Conservation (phyloP, 495 filamentous ascomycete species). For the Chaetomium fimeti region DNA sequence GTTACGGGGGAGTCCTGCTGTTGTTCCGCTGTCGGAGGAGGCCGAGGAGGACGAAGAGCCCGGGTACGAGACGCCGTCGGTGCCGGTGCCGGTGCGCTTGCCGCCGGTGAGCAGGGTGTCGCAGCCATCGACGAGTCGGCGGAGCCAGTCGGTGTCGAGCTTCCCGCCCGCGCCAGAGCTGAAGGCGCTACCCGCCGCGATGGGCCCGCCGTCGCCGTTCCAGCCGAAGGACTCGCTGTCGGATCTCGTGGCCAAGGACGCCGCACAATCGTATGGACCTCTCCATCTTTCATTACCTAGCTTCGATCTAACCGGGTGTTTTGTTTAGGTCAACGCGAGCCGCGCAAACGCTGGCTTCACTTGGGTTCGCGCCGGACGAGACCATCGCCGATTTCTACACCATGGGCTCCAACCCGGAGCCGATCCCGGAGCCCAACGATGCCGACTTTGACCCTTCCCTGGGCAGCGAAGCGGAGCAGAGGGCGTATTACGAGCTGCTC, state of each 20-base stretch:
- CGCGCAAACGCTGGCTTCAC: slow-evolving; percentile 37
- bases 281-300: neutral
- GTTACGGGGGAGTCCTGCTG: neutral
- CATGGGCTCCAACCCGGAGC: slow-evolving; percentile 41
- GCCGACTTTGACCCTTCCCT: slow-evolving; percentile 34
- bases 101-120: slow-evolving; percentile 23
- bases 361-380: slow-evolving; percentile 41
- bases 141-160: slow-evolving; percentile 21
- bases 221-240: slow-evolving; percentile 30
- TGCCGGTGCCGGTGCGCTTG: slow-evolving; percentile 8
- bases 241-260: slow-evolving; percentile 41
- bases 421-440: slow-evolving; percentile 25
- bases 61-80: slow-evolving; percentile 14
- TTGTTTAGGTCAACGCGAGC: slow-evolving; percentile 30
- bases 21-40: slow-evolving; percentile 13
- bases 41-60: slow-evolving; percentile 21
- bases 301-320: neutral
- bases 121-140: slow-evolving; percentile 12
- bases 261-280: slow-evolving; percentile 32
- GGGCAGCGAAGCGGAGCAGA: slow-evolving; percentile 37
- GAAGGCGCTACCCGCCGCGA: neutral
- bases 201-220: slow-evolving; percentile 13
- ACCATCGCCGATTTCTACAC: slow-evolving; percentile 41
- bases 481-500: slow-evolving; percentile 40
- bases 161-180: slow-evolving; percentile 7